Percentiles rank a stretch among this genome's conserved stretches.
Evolutionary conservation across 208 protist genomes (phyloP).

Genomic region (Leishmania arabica): DNA sequence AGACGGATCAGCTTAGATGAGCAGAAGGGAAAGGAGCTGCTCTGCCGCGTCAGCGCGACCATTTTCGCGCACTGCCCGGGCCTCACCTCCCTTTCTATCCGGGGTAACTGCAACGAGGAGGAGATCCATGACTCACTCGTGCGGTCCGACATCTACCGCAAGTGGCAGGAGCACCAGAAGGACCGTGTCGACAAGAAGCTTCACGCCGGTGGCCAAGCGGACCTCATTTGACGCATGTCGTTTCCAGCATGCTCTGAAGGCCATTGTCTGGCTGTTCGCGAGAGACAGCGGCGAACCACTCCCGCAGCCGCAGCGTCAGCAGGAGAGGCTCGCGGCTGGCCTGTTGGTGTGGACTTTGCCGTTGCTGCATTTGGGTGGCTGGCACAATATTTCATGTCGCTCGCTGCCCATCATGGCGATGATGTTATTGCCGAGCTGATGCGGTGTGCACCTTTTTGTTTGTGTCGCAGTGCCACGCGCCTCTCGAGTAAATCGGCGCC

Average conservation of each 20-base stretch:
- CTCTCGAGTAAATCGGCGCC: not conserved
- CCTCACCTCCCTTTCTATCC: conserved; percentile 29
- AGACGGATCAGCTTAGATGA: conserved; percentile 27
- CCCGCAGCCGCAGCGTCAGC: not conserved
- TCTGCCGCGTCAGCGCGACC: conserved; percentile 26
- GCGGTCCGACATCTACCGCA: conserved; percentile 25
- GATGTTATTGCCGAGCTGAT: not conserved
- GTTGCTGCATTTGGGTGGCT: not conserved
- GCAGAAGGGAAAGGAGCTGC: conserved; percentile 7
- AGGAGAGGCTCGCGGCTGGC: not conserved
- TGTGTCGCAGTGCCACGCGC: not conserved
- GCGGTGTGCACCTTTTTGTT: too few species aligned
- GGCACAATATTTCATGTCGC: not conserved
- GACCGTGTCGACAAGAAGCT: conserved; percentile 36
- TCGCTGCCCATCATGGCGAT: not conserved
- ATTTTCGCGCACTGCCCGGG: conserved; percentile 38
- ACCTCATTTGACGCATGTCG: conserved; percentile 16
- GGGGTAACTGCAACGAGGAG: conserved; percentile 25
- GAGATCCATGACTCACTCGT: conserved; percentile 24
- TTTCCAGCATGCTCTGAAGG: not conserved
- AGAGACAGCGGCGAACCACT: not conserved
- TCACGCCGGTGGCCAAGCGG: conserved; percentile 20
- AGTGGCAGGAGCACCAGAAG: conserved; percentile 31
- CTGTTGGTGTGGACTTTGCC: too few species aligned
- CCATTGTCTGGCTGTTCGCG: not conserved